phyloP scores from a whole-genome alignment of 2,329 filamentous ascomycete genomes.

The Epichloe uncinata region DNA sequence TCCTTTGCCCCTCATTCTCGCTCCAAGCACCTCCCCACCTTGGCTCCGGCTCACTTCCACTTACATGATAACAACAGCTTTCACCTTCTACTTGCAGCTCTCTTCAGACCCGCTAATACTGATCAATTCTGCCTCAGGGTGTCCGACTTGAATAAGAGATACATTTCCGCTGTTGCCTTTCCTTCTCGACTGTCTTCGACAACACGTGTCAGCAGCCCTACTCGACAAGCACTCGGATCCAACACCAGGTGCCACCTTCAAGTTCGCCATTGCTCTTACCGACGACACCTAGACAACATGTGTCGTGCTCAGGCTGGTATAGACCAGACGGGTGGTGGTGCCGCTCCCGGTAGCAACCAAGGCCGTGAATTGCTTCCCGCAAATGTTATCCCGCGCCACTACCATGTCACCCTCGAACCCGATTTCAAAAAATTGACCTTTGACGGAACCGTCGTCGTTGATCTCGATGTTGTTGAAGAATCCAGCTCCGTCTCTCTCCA shows the following conservation, averaged over 20 bases:
- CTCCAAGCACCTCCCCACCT: neutral
- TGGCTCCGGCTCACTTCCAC: neutral
- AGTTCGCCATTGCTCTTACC: slow-evolving; percentile 57
- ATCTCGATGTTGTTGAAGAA: slow-evolving; percentile 76
- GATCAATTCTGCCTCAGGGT: neutral
- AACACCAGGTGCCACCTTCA: slow-evolving; percentile 7
- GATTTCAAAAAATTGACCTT: slow-evolving; percentile 82
- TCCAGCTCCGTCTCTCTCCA: slow-evolving; percentile 79
- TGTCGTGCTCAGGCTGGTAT: slow-evolving; percentile 36
- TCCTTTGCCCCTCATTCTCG: neutral
- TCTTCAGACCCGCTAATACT: neutral
- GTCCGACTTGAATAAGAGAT: neutral
- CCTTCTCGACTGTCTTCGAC: neutral
- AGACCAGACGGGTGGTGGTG: slow-evolving; percentile 21
- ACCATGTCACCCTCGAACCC: slow-evolving; percentile 82
- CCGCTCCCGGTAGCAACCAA: slow-evolving; percentile 11
- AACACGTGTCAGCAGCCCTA: neutral
- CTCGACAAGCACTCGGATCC: neutral
- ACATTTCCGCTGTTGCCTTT: neutral
- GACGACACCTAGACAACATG: slow-evolving; percentile 48
- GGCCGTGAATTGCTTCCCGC: slow-evolving; percentile 71
- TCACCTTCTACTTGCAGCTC: slow-evolving; percentile 5
- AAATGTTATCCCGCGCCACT: slow-evolving; percentile 87
- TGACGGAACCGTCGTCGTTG: slow-evolving; percentile 66
- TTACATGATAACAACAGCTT: slow-evolving; percentile 1